phyloP scores from a whole-genome alignment of 1,139 yeast genomes.

The Ogataea hybrid region DNA sequence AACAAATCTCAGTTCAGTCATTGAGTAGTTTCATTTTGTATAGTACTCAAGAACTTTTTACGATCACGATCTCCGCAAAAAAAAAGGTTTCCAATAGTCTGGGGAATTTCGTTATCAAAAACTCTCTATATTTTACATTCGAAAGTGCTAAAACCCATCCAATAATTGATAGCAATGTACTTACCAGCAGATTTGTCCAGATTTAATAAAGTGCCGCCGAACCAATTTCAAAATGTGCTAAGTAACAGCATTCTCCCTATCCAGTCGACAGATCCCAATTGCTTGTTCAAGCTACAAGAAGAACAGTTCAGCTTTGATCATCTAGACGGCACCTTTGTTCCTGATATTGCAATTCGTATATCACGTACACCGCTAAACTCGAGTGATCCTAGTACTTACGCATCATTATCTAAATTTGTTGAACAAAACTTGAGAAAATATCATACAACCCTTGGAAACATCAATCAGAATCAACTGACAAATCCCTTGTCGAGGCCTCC shows the following conservation, averaged over 20 bases:
- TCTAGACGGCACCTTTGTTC: slow-evolving; percentile 29
- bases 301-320: slow-evolving; percentile 32
- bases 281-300: slow-evolving; percentile 26
- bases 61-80: background rate
- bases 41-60: background rate
- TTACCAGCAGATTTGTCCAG: slow-evolving; percentile 31
- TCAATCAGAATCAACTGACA: slow-evolving; percentile 29
- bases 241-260: slow-evolving; percentile 31
- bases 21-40: background rate
- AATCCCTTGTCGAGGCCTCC: slow-evolving; percentile 28
- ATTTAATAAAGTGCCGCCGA: slow-evolving; percentile 23
- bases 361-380: slow-evolving; percentile 34
- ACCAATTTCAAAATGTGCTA: slow-evolving; percentile 29
- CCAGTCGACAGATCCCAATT: slow-evolving; percentile 33
- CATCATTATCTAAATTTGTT: slow-evolving; percentile 35
- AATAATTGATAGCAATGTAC: slow-evolving; percentile 23
- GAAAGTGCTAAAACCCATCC: slow-evolving; percentile 30
- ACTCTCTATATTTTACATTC: background rate
- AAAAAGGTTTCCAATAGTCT: slow-evolving; percentile 10
- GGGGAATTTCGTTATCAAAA: slow-evolving; percentile 1
- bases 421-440: slow-evolving; percentile 28
- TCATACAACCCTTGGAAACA: slow-evolving; percentile 33
- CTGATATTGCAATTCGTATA: slow-evolving; percentile 32
- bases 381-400: slow-evolving; percentile 36
- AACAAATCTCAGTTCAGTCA: too few species aligned